Base-by-base conservation (phyloP, 176 grass and related monocot genomes). In the Ananas comosus region DNA sequence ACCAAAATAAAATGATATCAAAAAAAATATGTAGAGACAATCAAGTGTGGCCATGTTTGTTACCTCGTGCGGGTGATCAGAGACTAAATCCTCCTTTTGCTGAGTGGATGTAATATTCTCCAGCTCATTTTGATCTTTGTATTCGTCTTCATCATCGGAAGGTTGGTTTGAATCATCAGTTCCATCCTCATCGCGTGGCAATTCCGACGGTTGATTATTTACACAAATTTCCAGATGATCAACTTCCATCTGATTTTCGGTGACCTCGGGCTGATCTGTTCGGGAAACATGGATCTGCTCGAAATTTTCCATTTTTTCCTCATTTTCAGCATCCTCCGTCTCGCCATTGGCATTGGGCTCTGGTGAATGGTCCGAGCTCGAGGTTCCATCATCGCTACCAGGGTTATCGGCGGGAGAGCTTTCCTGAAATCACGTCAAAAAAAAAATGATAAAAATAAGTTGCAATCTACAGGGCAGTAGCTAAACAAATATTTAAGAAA, bases 301-400 rank as follows among this genome's bases (percentile, higher is more conserved):
- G 70, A 54, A 19, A 10, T 53, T 70, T 10, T 57, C 21, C 3
- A 78, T 17, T n/a, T 54, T 72, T 48, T 65, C 48, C 12, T 71
- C 50, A 13, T 79, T 64, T 25, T 65, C 57, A 53, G 48, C 76
- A 64, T 79, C 76, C 48, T 71, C 76, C 13, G 14, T 51, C 64
- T 79, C 73, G 48, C 53, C 80, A 51, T 74, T 82, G 69, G 78
- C 65, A 87, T 77, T 63, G 80, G 50, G 82, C 21, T 80, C 64
- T 25, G 28, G 65, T 13, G 25, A 58, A 53, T 74, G 82, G 70
- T 88, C 85, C 82, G 77, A 77, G 72, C 85, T 85, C 66, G 89
- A 88, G 54, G 79, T 79, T 54, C 82, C 87, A 76, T 83, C 89
- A 69, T 85, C 79, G 78, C 74, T 83, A 27, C 70, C 83, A 82